phyloP scores from a whole-genome alignment of 805 yeast species.

The Wickerhamiella slavikovae region DNA sequence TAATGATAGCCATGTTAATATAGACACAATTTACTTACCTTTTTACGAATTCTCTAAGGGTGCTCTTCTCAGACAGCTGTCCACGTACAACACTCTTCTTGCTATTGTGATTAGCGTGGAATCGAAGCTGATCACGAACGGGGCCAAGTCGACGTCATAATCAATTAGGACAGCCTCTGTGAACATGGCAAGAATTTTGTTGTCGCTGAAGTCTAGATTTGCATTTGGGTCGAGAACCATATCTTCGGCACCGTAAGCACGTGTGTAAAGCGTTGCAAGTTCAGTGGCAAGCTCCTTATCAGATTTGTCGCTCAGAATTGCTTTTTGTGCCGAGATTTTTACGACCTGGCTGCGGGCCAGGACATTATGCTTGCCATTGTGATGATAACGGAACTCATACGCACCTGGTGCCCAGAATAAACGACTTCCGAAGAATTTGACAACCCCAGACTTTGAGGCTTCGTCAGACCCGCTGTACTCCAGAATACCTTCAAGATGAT shows the following conservation, averaged over 20 bases:
- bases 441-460: conserved; percentile 22
- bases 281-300: conserved; percentile 16
- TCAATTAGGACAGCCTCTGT: conserved; percentile 3
- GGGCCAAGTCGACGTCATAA: conserved; percentile 6
- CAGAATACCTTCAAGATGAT: conserved; percentile 8
- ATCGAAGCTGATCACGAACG: conserved; percentile 6
- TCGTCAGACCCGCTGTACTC: conserved; percentile 2
- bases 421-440: conserved; percentile 27
- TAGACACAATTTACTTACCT: no score
- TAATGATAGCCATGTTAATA: no score
- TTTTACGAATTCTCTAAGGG: no score
- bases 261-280: conserved; percentile 10
- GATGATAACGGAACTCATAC: conserved; percentile 57
- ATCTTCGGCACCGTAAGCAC: neutral
- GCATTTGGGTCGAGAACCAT: neutral
- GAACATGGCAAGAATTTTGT: conserved; percentile 6
- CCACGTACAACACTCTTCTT: conserved; percentile 1
- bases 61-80: neutral
- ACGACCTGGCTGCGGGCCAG: conserved; percentile 43
- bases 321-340: conserved; percentile 27
- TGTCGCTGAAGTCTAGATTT: conserved; percentile 3
- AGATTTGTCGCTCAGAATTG: conserved; percentile 16
- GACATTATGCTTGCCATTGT: conserved; percentile 49
- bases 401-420: conserved; percentile 48
- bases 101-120: conserved; percentile 3